Base-by-base conservation (phyloP, 805 yeast species). In the Scheffersomyces stipitis region DNA sequence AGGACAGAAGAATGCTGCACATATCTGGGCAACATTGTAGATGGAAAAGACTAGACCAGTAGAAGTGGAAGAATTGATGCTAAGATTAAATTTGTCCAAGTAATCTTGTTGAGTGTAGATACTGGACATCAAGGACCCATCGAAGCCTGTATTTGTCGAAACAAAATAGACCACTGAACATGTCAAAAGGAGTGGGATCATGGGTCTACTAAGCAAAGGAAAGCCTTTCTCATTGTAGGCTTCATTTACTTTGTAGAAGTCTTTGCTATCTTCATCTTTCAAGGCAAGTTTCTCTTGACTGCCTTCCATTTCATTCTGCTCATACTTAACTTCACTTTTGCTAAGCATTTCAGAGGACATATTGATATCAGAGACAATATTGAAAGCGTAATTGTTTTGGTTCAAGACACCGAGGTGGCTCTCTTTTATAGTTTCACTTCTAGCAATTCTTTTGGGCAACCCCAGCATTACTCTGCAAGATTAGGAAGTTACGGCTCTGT, bases 61-160 rank as follows among this genome's bases (percentile, higher is more conserved):
- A 10, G 16, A 7, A 4, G 31, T 28, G 4, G 27, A 18, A 18
- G 33, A 15, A 12, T 13, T 18, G 5, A 26, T 40, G 28, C 36
- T 40, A 12, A 42, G 26, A n/a, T 41, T 23, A 30, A 45, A 51
- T 28, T 46, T 41, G 8, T 36, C 42, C 12, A 42, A 20, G 26
- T 44, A 51, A 30, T 44, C 45, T 4, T 45, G 44, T 18, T 42
- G 32, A 20, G 54, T 51, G 18, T 44, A 42, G 22, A 49, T 49
- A n/a, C 45, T 30, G 5, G 51, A 42, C 33, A 30, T 30, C 20
- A 30, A 17, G 4, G 27, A 20, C 12, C 33, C 33, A 17, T 30
- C 33, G 26, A 12, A 30, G 4, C 33, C 33, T 10, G 18, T 30
- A 18, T 18, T 20, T 4, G 33, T 30, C 17, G 26, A n/a, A 14